phyloP scores from a whole-genome alignment of 140 eudicot genomes.

The Senecio squalidus region DNA sequence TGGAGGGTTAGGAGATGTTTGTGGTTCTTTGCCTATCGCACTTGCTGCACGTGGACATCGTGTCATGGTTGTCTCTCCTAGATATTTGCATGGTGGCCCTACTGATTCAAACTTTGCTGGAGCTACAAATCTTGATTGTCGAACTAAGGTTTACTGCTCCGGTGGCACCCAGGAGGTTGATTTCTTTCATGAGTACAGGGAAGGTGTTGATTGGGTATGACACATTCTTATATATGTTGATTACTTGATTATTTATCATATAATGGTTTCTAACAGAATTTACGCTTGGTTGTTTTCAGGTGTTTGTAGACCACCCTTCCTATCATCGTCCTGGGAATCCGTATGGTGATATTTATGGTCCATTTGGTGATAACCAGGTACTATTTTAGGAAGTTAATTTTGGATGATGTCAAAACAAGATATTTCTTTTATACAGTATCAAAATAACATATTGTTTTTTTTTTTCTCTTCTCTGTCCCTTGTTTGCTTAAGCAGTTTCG shows the following conservation, averaged over 20 bases:
- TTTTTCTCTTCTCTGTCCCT: neutral
- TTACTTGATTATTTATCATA: too few species aligned
- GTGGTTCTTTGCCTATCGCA: conserved; percentile 91
- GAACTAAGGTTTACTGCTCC: conserved; percentile 53
- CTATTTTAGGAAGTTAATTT: neutral
- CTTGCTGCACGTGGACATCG: conserved; percentile 88
- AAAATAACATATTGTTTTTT: neutral
- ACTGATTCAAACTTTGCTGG: conserved; percentile 51
- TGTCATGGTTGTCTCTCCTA: conserved; percentile 85
- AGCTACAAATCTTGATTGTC: conserved; percentile 43
- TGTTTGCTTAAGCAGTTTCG: conserved; percentile 57
- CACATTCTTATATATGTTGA: neutral
- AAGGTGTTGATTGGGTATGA: conserved; percentile 91
- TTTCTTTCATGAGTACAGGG: conserved; percentile 76
- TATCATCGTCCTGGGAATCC: conserved; percentile 94
- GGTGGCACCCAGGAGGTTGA: conserved; percentile 75
- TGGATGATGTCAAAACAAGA: neutral
- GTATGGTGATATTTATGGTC: conserved; percentile 76
- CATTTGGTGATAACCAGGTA: conserved; percentile 98
- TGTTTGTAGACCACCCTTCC: conserved; percentile 86
- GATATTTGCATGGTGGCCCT: conserved; percentile 59
- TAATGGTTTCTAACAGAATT: too few species aligned
- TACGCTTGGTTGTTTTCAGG: too few species aligned
- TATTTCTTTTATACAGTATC: neutral
- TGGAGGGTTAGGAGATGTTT: conserved; percentile 91